Conservation (phyloP, 352 stramenopile species). For the Phytopythium cucurbitacearum region DNA sequence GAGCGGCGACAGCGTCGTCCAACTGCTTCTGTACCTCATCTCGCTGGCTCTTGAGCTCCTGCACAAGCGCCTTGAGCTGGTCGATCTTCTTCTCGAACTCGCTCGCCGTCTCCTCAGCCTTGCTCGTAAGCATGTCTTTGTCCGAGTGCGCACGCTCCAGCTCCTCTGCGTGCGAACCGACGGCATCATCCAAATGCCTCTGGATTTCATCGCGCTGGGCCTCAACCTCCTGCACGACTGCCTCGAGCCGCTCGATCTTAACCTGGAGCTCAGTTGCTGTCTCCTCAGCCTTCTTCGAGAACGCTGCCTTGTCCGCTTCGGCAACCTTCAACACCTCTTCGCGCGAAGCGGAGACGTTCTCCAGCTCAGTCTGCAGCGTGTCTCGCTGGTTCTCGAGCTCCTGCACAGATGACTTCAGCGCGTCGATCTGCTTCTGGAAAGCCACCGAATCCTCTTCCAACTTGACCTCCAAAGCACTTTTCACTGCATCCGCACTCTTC, state of each 20-base stretch:
- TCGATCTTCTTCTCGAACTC: constrained; percentile 27
- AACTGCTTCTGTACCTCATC: constrained; percentile 14
- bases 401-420: constrained; percentile 8
- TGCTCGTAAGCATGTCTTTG: no score
- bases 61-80: constrained; percentile 4
- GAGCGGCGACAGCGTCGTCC: constrained; percentile 9
- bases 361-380: constrained; percentile 14
- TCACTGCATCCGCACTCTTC: constrained; percentile 7
- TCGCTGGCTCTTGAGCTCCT: constrained; percentile 29
- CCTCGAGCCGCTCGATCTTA: constrained; percentile 25
- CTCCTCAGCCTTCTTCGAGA: constrained; percentile 4
- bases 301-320: constrained; percentile 1
- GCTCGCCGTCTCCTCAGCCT: constrained; percentile 24
- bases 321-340: constrained; percentile 15
- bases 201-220: constrained; percentile 24
- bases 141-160: no score
- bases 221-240: constrained; percentile 24
- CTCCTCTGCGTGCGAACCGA: neutral
- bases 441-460: constrained; percentile 3
- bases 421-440: constrained; percentile 12
- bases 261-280: constrained; percentile 12
- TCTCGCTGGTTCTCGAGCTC: constrained; percentile 10
- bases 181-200: constrained; percentile 13
- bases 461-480: constrained; percentile 7
- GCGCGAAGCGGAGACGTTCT: constrained; percentile 5